A percentile compares a stretch with the other conserved stretches of the same genome.
Evolutionary conservation across 805 yeast species (phyloP).

Genomic region (Kluyveromyces siamensis): DNA sequence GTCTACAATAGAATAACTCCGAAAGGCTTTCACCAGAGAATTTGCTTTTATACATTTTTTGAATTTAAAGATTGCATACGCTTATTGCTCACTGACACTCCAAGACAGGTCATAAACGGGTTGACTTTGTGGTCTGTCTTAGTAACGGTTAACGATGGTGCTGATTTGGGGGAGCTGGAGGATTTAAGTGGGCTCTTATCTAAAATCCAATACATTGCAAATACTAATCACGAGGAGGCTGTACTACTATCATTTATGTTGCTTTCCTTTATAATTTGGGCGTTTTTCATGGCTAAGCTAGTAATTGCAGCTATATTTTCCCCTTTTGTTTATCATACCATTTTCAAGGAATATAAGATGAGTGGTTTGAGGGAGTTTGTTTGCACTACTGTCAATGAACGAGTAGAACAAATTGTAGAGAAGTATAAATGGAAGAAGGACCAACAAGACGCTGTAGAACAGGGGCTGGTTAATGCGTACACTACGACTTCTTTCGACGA

Average conservation of each 20-base stretch:
- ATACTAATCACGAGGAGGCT: constrained; percentile 53
- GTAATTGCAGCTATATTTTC: constrained; percentile 43
- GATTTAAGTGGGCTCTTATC: constrained; percentile 25
- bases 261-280: constrained; percentile 66
- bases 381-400: constrained; percentile 47
- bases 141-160: constrained; percentile 23
- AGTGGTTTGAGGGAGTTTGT: constrained; percentile 50
- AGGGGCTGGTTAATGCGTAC: constrained; percentile 3
- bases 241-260: constrained; percentile 69
- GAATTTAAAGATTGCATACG: constrained; percentile 55
- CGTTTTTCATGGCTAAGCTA: constrained; percentile 51
- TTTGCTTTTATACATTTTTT: constrained; percentile 55
- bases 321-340: constrained; percentile 41
- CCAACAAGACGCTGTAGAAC: constrained; percentile 1
- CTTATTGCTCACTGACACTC: constrained; percentile 70
- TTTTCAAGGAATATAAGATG: constrained; percentile 31
- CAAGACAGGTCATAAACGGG: constrained; percentile 79
- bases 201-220: constrained; percentile 50
- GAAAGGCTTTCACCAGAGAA: constrained; percentile 53
- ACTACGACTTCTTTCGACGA: constrained; percentile 2
- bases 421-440: constrained; percentile 10
- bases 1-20: constrained; percentile 63
- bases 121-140: constrained; percentile 53
- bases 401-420: constrained; percentile 39
- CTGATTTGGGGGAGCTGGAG: constrained; percentile 25